These are phyloP conservation scores for Ogataea ramenticola DNA, from an alignment of 805 yeast genomes.

Conservation along the genomic window DNA sequence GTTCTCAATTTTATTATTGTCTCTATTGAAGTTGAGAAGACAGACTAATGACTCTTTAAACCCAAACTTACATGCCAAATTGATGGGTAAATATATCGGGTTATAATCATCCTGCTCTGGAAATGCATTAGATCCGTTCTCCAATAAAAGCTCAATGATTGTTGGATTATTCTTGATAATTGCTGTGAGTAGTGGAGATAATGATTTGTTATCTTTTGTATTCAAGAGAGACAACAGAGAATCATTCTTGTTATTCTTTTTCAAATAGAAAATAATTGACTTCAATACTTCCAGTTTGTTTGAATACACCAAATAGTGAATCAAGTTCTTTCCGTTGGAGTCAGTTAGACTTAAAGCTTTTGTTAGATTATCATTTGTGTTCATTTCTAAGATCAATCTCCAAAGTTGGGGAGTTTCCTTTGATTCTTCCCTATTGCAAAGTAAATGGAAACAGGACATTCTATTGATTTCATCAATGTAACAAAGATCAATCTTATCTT, in stretches of 20 bases:
- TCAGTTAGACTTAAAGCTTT: slow-evolving; percentile 32
- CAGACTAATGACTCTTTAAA: slow-evolving; percentile 61
- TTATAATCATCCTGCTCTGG: slow-evolving; percentile 40
- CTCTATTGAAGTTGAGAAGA: slow-evolving; percentile 34
- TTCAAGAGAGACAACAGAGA: slow-evolving; percentile 29
- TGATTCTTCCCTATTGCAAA: not conserved
- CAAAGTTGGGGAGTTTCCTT: not conserved
- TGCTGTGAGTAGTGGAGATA: slow-evolving; percentile 77
- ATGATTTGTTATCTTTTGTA: slow-evolving; percentile 61
- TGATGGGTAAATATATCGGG: slow-evolving; percentile 68
- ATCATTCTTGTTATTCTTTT: slow-evolving; percentile 22
- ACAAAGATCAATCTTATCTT: slow-evolving; percentile 50
- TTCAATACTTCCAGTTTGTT: slow-evolving; percentile 39
- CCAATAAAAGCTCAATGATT: slow-evolving; percentile 42
- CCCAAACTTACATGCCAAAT: slow-evolving; percentile 84
- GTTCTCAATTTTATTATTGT: slow-evolving; percentile 20
- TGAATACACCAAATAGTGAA: slow-evolving; percentile 76
- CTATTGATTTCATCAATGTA: slow-evolving; percentile 67
- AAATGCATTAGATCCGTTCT: slow-evolving; percentile 42
- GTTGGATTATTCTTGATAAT: slow-evolving; percentile 60
- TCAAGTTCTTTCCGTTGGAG: slow-evolving; percentile 68
- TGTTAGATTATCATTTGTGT: slow-evolving; percentile 5
- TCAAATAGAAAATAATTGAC: slow-evolving; percentile 26
- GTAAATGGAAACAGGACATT: slow-evolving; percentile 70
- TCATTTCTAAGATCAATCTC: slow-evolving; percentile 26